Conservation (phyloP, 352 stramenopile species). For the Phytophthora brassicae region DNA sequence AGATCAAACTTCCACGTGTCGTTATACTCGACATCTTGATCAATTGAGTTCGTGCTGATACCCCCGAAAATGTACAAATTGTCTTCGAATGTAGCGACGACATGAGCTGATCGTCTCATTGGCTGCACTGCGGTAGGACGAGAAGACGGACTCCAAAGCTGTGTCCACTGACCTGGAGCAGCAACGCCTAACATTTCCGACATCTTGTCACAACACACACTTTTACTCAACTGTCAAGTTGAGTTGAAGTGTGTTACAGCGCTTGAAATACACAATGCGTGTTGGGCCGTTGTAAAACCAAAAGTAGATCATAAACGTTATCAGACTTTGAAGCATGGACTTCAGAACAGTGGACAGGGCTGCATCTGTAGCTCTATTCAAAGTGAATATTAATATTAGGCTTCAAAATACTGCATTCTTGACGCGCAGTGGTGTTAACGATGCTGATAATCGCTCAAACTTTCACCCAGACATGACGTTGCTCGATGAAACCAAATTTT, state of each 20-base stretch:
- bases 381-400: too few relatives aligned
- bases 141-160: constrained; percentile 39
- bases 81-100: constrained; percentile 47
- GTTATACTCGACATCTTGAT: constrained; percentile 62
- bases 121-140: constrained; percentile 30
- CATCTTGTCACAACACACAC: too few relatives aligned
- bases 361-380: neutral
- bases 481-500: constrained; percentile 22
- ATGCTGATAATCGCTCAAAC: neutral
- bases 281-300: constrained; percentile 15
- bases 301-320: constrained; percentile 18
- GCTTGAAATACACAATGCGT: constrained; percentile 21
- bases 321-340: constrained; percentile 9
- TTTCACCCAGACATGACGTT: neutral
- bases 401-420: too few relatives aligned
- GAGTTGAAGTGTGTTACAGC: constrained; percentile 9
- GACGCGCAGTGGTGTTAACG: too few relatives aligned
- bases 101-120: constrained; percentile 57
- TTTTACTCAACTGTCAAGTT: neutral
- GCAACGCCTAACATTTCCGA: constrained; percentile 5
- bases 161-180: constrained; percentile 48
- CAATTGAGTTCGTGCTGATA: constrained; percentile 35
- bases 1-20: constrained; percentile 76
- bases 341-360: constrained; percentile 11
- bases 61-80: constrained; percentile 66